Conservation (phyloP, 2,329 filamentous ascomycete species). For the Rosellinia necatrix region DNA sequence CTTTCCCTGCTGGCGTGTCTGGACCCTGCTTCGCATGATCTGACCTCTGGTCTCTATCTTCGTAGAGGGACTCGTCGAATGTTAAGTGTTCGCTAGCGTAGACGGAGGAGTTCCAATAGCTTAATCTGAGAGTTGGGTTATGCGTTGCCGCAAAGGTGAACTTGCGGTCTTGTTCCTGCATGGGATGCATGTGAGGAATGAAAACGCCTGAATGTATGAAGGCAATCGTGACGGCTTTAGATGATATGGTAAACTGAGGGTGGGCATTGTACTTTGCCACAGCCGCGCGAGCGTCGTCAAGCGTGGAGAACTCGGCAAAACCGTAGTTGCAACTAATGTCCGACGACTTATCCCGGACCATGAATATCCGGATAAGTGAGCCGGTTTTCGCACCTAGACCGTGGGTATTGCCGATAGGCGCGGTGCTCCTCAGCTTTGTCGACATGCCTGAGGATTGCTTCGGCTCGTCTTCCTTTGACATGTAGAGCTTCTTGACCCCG, state of each 20-base stretch:
- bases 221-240: constrained; percentile 70
- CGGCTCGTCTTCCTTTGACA: constrained; percentile 58
- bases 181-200: constrained; percentile 68
- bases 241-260: constrained; percentile 78
- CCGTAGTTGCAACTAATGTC: constrained; percentile 80
- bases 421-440: constrained; percentile 63
- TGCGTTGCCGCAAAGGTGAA: constrained; percentile 73
- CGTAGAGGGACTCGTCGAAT: constrained; percentile 54
- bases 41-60: constrained; percentile 46
- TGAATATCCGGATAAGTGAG: constrained; percentile 75
- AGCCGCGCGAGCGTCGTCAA: constrained; percentile 77
- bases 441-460: constrained; percentile 50
- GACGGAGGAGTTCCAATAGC: constrained; percentile 76
- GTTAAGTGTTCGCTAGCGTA: constrained; percentile 70
- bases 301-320: constrained; percentile 79
- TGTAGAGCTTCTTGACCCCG: constrained; percentile 74
- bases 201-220: constrained; percentile 88
- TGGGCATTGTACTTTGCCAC: constrained; percentile 72
- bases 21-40: constrained; percentile 43
- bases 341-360: constrained; percentile 73
- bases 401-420: constrained; percentile 57
- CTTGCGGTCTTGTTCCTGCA: constrained; percentile 58
- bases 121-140: constrained; percentile 69
- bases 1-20: constrained; percentile 39
- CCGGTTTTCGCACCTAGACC: constrained; percentile 73